Percentiles rank a stretch among this genome's conserved stretches.
Conservation (phyloP, 345 rosid species). For the Brassica cretica region DNA sequence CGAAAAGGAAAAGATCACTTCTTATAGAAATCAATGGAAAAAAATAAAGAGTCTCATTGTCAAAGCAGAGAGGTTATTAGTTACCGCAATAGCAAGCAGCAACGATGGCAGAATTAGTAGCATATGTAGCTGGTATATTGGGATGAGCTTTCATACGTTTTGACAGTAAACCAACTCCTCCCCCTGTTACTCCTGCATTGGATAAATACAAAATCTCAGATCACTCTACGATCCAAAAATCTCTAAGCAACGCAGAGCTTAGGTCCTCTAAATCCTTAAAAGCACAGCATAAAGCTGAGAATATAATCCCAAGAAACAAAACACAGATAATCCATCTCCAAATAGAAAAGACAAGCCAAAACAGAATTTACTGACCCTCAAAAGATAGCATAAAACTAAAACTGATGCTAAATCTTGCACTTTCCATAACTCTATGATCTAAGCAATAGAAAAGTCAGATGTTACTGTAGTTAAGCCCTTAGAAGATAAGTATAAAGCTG, state of each 20-base stretch:
- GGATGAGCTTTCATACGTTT: conserved; percentile 61
- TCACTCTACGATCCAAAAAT: background rate
- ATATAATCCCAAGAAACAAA: background rate
- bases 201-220: conserved; percentile 1
- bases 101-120: conserved; percentile 67
- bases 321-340: background rate
- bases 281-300: background rate
- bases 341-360: background rate
- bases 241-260: background rate
- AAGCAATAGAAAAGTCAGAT: background rate
- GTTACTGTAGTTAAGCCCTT: background rate
- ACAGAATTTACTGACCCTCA: background rate
- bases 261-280: background rate
- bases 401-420: background rate
- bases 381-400: background rate
- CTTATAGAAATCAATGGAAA: background rate
- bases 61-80: background rate
- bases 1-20: conserved; percentile 6
- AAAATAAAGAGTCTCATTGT: background rate
- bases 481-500: background rate
- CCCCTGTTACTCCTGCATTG: conserved; percentile 57
- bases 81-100: conserved; percentile 76
- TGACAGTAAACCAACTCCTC: conserved; percentile 66
- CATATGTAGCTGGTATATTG: conserved; percentile 60
- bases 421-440: background rate